Evolutionary conservation across 257 asterid genomes (phyloP), one percentile per base, ranked within the genome.

Genomic region (Perilla frutescens): DNA sequence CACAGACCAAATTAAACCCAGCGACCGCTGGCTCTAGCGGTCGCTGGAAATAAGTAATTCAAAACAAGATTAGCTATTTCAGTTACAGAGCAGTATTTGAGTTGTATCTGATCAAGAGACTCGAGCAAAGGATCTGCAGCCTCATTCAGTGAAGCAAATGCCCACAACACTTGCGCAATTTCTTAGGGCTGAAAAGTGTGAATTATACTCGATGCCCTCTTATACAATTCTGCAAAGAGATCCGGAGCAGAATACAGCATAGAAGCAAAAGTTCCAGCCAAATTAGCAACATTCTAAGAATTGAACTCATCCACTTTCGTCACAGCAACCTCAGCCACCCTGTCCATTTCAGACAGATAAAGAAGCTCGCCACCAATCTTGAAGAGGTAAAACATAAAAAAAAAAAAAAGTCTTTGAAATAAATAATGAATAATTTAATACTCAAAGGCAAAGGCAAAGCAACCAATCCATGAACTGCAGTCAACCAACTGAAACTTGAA

Each of bases 311-410:
- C 78, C 66, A 89, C 88, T 88, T 86, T 95, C 7, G 84, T 67
- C 75, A 82, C 73, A 1, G 96, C 96, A 72, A 95, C 96, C 87
- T 95, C 98, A 49, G 99, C 96, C 41, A 92, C 85, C 81, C 97
- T 85, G 54, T 91, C 99, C 98, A 94, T 94, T 79, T 94, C 98
- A 2, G 99, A 90, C 70, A 90, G 43, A 76, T 94, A 94, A 62
- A 94, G 97, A 84, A 91, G 96, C 86, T 91, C 97, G 0, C 97
- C 96, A 0, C 99, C 99, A 57, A 94, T 88, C 84, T 91, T 94
- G 72, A 73, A 64, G 29, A 31, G 56, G 65, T 73, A 74, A 73
- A 62, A 43, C 37, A 2, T 1, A 34, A 34, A 34, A 34, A 20
- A 20, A 20, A 20, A 20, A 56, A 74, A 31, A 48, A 48, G 79